Evolutionary conservation across 768 basidiomycete species (phyloP).

Genomic region (Wakefieldia striispora): DNA sequence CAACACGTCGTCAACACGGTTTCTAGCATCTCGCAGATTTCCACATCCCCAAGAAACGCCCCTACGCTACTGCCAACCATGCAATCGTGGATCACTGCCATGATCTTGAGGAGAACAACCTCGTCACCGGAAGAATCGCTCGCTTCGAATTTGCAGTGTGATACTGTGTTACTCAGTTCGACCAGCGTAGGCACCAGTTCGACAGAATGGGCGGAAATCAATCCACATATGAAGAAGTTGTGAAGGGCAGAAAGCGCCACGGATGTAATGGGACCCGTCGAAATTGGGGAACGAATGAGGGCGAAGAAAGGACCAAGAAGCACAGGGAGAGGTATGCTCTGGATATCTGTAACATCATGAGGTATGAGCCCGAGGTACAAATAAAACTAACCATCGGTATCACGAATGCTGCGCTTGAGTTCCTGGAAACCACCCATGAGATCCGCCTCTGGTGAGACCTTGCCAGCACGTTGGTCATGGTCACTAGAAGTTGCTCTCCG

Average conservation of each 20-base stretch:
- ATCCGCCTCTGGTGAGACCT: slow-evolving; percentile 69
- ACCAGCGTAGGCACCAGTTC: slow-evolving; percentile 66
- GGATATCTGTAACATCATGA: slow-evolving; percentile 52
- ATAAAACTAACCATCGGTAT: slow-evolving; percentile 54
- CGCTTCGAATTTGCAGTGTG: slow-evolving; percentile 97
- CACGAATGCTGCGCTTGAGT: slow-evolving; percentile 70
- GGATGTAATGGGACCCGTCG: slow-evolving; percentile 97
- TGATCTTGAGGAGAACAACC: slow-evolving; percentile 87
- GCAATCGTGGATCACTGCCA: slow-evolving; percentile 85
- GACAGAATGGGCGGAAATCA: slow-evolving; percentile 58
- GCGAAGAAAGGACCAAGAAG: slow-evolving; percentile 89
- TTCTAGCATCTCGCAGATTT: slow-evolving; percentile 98
- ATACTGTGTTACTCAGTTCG: slow-evolving; percentile 84
- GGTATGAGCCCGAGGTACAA: slow-evolving; percentile 7
- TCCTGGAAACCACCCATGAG: slow-evolving; percentile 90
- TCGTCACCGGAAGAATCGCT: slow-evolving; percentile 98
- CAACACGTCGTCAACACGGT: slow-evolving; percentile 96
- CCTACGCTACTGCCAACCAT: slow-evolving; percentile 67
- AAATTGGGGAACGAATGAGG: slow-evolving; percentile 89
- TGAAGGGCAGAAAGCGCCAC: slow-evolving; percentile 86
- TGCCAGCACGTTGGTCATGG: slow-evolving; percentile 42
- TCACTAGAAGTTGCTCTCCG: slow-evolving; percentile 55
- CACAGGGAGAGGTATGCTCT: slow-evolving; percentile 51
- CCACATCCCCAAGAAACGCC: slow-evolving; percentile 79
- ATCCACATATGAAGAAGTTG: slow-evolving; percentile 77